Conservation (phyloP, 768 basidiomycete species). For the Agaricus blazei region DNA sequence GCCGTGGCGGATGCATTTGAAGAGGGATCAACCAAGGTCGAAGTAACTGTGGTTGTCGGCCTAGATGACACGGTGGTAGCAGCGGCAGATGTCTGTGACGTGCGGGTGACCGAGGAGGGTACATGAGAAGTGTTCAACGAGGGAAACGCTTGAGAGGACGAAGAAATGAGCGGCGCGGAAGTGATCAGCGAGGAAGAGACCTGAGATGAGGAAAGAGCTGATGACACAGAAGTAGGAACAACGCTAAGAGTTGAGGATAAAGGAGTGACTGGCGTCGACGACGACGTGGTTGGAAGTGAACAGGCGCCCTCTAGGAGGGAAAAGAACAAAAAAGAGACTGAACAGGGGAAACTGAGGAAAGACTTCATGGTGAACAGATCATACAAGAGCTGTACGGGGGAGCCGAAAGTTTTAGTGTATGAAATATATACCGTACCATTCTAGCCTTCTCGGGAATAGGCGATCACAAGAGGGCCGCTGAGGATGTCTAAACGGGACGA, state of each 20-base stretch:
- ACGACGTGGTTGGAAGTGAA: neutral
- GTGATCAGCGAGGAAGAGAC: too few relatives aligned
- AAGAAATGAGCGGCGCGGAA: neutral
- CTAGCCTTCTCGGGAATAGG: constrained; percentile 4
- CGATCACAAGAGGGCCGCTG: neutral
- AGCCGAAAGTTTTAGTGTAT: neutral
- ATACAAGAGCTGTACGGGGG: neutral
- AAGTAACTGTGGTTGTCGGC: neutral
- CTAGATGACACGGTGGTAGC: neutral
- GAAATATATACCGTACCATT: neutral
- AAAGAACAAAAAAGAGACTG: constrained; percentile 2
- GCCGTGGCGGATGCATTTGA: neutral
- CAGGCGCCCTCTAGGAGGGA: neutral
- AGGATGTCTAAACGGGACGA: too few relatives aligned
- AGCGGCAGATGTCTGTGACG: neutral
- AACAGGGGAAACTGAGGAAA: neutral
- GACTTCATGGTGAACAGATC: neutral
- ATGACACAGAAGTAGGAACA: neutral
- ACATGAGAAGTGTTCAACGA: neutral
- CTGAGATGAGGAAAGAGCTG: neutral
- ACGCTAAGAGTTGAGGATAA: neutral
- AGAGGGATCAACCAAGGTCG: neutral
- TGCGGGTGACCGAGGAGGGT: neutral
- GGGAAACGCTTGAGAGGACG: neutral
- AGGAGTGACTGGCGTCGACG: neutral